Conservation (phyloP, 768 basidiomycete genomes). For the Panus rudis region DNA sequence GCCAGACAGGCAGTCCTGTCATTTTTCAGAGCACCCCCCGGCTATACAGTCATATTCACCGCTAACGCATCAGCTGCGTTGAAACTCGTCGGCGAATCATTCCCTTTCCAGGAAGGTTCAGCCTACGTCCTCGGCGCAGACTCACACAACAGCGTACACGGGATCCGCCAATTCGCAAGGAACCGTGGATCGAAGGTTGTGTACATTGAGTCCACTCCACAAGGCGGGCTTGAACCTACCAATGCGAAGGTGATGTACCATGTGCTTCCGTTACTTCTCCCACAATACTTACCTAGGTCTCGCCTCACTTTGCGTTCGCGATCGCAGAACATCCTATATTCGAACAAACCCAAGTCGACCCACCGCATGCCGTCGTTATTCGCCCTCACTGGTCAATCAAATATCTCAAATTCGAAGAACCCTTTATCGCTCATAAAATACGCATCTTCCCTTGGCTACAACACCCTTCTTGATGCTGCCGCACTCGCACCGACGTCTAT, state of each 20-base stretch:
- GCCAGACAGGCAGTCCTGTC: constrained; percentile 68
- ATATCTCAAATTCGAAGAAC: constrained; percentile 71
- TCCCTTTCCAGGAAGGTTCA: constrained; percentile 56
- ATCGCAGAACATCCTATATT: constrained; percentile 45
- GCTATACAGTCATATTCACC: constrained; percentile 79
- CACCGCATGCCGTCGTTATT: constrained; percentile 53
- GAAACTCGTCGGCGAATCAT: constrained; percentile 78
- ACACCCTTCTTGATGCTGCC: constrained; percentile 75
- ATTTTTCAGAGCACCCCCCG: constrained; percentile 70
- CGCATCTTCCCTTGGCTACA: constrained; percentile 64
- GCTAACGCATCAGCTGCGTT: constrained; percentile 73
- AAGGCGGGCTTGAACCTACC: constrained; percentile 56
- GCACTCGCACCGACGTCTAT: constrained; percentile 69
- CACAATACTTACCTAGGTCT: not conserved
- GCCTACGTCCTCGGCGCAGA: constrained; percentile 65
- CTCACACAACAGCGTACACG: constrained; percentile 81
- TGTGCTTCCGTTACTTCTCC: not conserved
- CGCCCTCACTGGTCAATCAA: constrained; percentile 75
- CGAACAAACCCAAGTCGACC: constrained; percentile 38
- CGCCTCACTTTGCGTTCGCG: not conserved
- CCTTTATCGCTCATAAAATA: constrained; percentile 56
- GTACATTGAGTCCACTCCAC: constrained; percentile 58
- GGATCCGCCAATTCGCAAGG: constrained; percentile 66
- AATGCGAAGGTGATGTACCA: constrained; percentile 47
- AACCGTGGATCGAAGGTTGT: constrained; percentile 46